Base-by-base conservation (phyloP, 352 stramenopile genomes). In the Pythium rhizo-oryzae region DNA sequence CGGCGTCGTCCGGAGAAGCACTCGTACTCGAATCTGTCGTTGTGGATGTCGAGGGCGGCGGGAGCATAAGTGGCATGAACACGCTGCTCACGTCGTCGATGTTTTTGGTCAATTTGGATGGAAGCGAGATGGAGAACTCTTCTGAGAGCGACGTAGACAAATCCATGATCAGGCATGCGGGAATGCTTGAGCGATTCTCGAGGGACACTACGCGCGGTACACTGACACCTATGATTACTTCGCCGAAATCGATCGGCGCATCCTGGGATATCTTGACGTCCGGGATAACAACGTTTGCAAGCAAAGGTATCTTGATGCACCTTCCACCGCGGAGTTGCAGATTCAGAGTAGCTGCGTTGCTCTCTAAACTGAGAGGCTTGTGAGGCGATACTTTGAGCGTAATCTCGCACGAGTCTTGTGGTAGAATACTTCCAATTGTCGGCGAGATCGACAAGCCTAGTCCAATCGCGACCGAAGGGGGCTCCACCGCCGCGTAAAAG, bases 61-160 rank as follows among this genome's bases (percentile, higher is more conserved):
- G 13, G 8, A 54, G 58, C 21, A 81, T 76, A 9, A 96, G 58
- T 1, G 86, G 85, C 19, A 84, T 77, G 55, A 97, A 97, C 12
- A 94, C 85, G 39, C 80, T 91, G 52, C 88, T 90, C 0, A 90
- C 72, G n/a, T 96, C 87, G 55, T 96, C 85, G 0, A 92, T 68
- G 8, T 81, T 72, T 0, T 79, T 77, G 1, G 87, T 72, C 18
- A 92, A 62, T 9, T 77, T 78, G 16, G 72, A 56, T 0, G 85
- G 82, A 6, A 89, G 83, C 0, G 76, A 70, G 8, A 97, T 59
- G 0, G 82, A 53, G 52, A 97, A 97, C 59, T 97, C 89, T 9
- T 80, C 62, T 0, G 73, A 82, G 0, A 89, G 67, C 1, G 72
- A 76, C 5, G 49, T 62, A 0, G 62, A 30, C 11, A 98, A 67